Percentiles rank a stretch among this genome's conserved stretches.
Conservation (phyloP, 164 flowering plant genomes). For the Paratinospora sagittata region DNA sequence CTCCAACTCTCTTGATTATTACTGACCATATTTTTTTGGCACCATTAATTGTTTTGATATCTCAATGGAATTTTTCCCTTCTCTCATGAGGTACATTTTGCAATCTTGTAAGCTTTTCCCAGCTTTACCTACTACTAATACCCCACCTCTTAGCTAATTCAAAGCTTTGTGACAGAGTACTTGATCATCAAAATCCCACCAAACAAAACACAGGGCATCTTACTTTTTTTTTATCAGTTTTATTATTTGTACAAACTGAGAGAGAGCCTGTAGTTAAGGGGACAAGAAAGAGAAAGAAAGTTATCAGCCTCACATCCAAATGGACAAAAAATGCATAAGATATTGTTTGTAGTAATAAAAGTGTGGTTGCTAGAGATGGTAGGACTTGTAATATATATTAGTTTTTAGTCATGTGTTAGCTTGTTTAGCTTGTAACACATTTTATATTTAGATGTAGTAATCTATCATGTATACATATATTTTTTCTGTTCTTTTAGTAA, state of each 20-base stretch:
- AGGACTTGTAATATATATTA: too few relatives aligned
- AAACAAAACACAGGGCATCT: constrained; percentile 1
- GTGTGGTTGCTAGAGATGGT: too few relatives aligned
- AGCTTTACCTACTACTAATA: neutral
- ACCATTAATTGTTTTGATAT: neutral
- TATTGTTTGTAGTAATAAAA: too few relatives aligned
- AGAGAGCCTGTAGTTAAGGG: neutral
- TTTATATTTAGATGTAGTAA: too few relatives aligned
- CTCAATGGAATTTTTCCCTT: neutral
- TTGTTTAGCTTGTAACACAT: too few relatives aligned
- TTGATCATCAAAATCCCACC: neutral
- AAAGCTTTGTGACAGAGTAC: neutral
- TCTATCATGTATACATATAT: too few relatives aligned
- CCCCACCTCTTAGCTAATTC: neutral
- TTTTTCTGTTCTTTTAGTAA: too few relatives aligned
- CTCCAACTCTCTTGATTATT: neutral
- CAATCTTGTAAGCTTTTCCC: neutral
- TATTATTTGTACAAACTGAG: neutral
- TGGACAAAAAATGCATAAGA: too few relatives aligned
- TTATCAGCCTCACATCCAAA: neutral
- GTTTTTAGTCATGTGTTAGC: too few relatives aligned
- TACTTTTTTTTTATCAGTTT: neutral
- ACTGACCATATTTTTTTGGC: neutral
- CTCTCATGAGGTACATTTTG: neutral
- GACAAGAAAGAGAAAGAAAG: neutral